Conservation (phyloP, 345 rosid species). For the Triadica sebifera region DNA sequence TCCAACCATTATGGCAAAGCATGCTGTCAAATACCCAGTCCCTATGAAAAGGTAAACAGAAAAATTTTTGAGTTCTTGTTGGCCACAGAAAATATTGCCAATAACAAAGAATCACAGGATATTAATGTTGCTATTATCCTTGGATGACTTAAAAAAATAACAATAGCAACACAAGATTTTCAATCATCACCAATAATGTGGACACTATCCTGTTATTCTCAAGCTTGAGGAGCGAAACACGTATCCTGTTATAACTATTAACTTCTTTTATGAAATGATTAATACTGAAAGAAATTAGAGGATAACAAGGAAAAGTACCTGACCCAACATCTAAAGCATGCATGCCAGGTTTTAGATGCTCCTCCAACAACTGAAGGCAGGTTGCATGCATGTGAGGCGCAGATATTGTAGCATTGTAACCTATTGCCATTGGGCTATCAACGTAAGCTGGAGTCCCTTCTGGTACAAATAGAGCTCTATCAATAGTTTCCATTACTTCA, state of each 20-base stretch:
- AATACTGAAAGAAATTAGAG: not conserved
- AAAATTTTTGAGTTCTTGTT: conserved; percentile 5
- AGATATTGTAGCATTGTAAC: conserved; percentile 94
- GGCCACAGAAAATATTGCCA: not conserved
- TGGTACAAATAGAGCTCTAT: conserved; percentile 82
- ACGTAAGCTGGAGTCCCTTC: conserved; percentile 63
- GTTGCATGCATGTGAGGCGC: conserved; percentile 99
- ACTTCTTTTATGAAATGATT: not conserved
- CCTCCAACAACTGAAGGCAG: conserved; percentile 80
- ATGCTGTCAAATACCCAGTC: conserved; percentile 89
- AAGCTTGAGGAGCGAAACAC: not conserved
- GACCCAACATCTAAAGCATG: conserved; percentile 94
- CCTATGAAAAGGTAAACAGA: conserved; percentile 40
- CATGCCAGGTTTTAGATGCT: conserved; percentile 87
- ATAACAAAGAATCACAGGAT: not conserved
- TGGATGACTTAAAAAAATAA: not conserved
- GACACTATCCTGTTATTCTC: not conserved
- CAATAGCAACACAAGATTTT: not conserved
- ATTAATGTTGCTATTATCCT: not conserved
- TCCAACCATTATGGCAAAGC: conserved; percentile 94
- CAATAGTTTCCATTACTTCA: conserved; percentile 82
- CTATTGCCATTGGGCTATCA: conserved; percentile 84
- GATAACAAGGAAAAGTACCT: conserved; percentile 41
- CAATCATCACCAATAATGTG: not conserved
- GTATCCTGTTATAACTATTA: not conserved